These are phyloP conservation scores for Cucurbita maxima DNA, from an alignment of 306 rosid genomes.

Conservation along the genomic window DNA sequence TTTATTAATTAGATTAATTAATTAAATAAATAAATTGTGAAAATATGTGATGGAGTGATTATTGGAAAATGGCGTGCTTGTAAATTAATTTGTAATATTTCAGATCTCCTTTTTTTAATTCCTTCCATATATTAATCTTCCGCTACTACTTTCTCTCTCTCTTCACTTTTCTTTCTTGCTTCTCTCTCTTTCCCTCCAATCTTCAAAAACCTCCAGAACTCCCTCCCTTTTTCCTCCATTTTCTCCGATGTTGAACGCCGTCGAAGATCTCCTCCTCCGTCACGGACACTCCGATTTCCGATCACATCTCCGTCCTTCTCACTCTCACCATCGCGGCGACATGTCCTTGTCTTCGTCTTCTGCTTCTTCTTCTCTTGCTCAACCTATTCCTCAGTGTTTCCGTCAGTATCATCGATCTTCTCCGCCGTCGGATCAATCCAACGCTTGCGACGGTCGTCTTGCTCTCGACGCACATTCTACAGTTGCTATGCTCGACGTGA, in stretches of 20 bases:
- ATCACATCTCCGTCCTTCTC: conserved; percentile 18
- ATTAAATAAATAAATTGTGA: too few relatives aligned
- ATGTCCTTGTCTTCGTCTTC: background rate
- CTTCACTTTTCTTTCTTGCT: background rate
- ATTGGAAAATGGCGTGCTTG: too few relatives aligned
- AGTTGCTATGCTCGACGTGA: background rate
- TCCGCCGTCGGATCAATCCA: background rate
- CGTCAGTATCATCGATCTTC: background rate
- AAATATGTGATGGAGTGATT: too few relatives aligned
- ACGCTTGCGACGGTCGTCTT: background rate
- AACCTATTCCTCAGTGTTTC: background rate
- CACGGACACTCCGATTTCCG: conserved; percentile 19
- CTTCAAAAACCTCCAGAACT: conserved; percentile 6
- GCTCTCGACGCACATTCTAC: background rate
- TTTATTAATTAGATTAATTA: too few relatives aligned
- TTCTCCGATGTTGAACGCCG: conserved; percentile 10
- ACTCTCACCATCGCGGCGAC: conserved; percentile 7
- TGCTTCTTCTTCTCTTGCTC: background rate
- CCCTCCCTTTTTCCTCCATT: background rate
- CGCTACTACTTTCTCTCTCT: background rate
- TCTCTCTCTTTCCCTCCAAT: conserved; percentile 20
- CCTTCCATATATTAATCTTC: background rate
- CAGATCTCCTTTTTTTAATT: background rate
- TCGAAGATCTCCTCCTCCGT: conserved; percentile 17
- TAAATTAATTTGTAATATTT: too few relatives aligned